Conservation (phyloP, 2,329 filamentous ascomycete species). For the Orbilia ellipsospora region DNA sequence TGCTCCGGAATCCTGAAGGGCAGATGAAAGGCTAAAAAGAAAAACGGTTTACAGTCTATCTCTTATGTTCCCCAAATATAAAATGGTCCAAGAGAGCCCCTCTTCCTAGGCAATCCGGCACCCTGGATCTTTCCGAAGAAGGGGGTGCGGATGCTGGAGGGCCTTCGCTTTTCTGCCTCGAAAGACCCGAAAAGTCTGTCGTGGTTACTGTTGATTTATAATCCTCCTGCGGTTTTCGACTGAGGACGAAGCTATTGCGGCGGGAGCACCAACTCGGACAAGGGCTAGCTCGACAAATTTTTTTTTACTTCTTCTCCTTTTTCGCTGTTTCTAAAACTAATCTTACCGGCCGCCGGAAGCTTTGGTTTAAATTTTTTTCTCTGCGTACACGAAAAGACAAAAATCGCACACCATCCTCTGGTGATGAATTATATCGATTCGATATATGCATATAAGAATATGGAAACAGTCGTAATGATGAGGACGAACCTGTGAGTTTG, state of each 20-base stretch:
- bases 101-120: slow-evolving; percentile 42
- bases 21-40: background rate
- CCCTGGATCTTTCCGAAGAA: slow-evolving; percentile 39
- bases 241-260: slow-evolving; percentile 24
- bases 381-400: too few species aligned
- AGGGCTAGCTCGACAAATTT: slow-evolving; percentile 20
- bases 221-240: slow-evolving; percentile 53
- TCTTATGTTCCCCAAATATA: background rate
- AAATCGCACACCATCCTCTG: background rate
- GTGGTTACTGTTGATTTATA: slow-evolving; percentile 47
- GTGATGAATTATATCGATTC: background rate
- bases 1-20: too few species aligned
- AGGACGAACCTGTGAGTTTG: background rate
- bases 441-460: background rate
- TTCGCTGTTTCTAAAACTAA: slow-evolving; percentile 3
- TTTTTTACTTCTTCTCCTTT: background rate
- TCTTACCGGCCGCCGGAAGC: slow-evolving; percentile 33
- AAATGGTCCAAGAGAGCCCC: background rate
- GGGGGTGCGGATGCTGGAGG: slow-evolving; percentile 34
- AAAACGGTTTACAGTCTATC: background rate
- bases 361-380: background rate
- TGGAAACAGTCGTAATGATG: too few species aligned
- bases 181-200: slow-evolving; percentile 19
- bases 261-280: slow-evolving; percentile 16
- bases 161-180: slow-evolving; percentile 43